Base-by-base conservation (phyloP, 768 basidiomycete genomes). In the Pulveroboletus sp. region DNA sequence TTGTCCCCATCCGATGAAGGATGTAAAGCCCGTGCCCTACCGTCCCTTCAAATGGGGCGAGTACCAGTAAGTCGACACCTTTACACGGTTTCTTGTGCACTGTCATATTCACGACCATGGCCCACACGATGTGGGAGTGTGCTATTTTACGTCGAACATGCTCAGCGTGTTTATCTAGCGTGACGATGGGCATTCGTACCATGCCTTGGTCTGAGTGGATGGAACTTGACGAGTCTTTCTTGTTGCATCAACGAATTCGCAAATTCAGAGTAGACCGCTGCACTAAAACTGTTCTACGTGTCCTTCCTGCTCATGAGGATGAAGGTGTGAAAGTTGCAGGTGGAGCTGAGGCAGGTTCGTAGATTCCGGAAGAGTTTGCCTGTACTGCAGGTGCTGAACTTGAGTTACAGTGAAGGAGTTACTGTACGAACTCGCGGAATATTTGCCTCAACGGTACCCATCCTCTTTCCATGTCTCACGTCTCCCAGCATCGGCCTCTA, bases 131-230 rank as follows among this genome's bases (percentile, higher is more conserved):
- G 8, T 28, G 17, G 12, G 11, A 15, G 11, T 33, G 40, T 6
- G 7, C 30, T 6, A 18, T 5, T 28, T 44, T 43, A 0, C 5
- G 21, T 33, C 28, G 41, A 26, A 17, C 15, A 56, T 15, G 3
- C 18, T 46, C 24, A 5, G 12, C 41, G 15, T 2, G 6, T 31
- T 40, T 36, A 11, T 15, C 7, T 43, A 86, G 84, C 54, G 76
- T 86, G 18, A 87, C 83, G 28, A 87, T 87, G 85, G 85, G 82
- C 52, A 79, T 86, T 57, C 76, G 82, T 24, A 73, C 65, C 42
- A 86, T 89, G 85, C 72, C 72, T 8, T 89, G 83, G 82, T 72
- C 76, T 15, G 80, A 85, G 45, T 89, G 88, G 86, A 82, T 88
- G 46, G 85, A 89, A 71, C 73, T 87, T 30, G 86, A 89, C 66